Evolutionary conservation across 225 moss, liverwort and hornwort species (phyloP), one percentile per base, ranked within the genome.

Genomic region (Bryoerythrophyllum caledonicum): DNA sequence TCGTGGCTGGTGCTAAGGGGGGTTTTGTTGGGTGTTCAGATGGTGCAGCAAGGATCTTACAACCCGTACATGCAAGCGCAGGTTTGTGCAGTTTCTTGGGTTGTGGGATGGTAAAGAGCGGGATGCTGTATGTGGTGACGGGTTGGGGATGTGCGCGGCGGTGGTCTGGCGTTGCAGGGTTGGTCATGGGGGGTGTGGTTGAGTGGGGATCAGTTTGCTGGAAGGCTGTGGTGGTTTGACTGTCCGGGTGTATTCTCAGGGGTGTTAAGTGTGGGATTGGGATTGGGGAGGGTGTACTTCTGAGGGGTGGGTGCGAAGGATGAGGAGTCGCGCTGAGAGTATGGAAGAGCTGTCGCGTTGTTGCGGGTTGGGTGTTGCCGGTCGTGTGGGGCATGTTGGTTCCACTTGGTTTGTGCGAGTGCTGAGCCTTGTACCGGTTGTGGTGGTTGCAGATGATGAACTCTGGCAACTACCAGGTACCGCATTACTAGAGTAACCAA

Each of bases 391-490:
- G 6, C 3, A 21, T 54, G 21, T 8, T 35, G 2, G 19, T 56
- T 28, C 40, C 28, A 27, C 60, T 49, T 19, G 11, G 65, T 48
- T 17, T 8, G 6, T 17, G n/a, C 4, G 32, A 38, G 0, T 65
- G 2, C 43, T 67, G 43, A 72, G 35, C 19, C 25, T 41, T 28
- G 48, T 21, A 24, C 5, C 40, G 74, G 41, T 72, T 7, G 59
- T 67, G 10, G 5, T 58, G 32, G 55, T 61, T 80, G 88, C 72
- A 94, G 91, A 94, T 94, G 93, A 81, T 94, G 91, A 82, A 78
- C 60, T 81, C 91, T 51, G 84, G 85, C 62, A 87, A 82, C 68
- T 94, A 94, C 81, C 91, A 91, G 88, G 91, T 90, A 68, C 82
- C 79, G 48, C 78, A 82, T 75, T 85, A 87, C 77, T 89, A 88